phyloP scores from a whole-genome alignment of 345 rosid genomes.

The Schrenkiella parvula region DNA sequence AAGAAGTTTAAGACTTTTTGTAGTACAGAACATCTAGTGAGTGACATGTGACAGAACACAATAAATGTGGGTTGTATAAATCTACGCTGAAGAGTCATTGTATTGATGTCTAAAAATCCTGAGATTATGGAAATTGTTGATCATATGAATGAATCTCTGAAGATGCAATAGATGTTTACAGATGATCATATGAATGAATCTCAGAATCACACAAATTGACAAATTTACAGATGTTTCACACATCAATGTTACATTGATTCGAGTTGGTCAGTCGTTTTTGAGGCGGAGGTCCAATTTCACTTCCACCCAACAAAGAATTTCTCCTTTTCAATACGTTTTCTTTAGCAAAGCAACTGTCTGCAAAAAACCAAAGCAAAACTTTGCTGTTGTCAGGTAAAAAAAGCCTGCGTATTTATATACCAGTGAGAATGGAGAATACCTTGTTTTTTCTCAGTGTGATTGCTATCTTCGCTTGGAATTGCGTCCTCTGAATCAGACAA shows the following conservation, averaged over 20 bases:
- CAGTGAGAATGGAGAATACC: constrained; percentile 9
- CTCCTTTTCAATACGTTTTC: constrained; percentile 26
- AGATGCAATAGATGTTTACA: constrained; percentile 9
- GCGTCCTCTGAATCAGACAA: constrained; percentile 94
- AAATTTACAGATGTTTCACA: constrained; percentile 24
- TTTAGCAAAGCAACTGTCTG: constrained; percentile 22
- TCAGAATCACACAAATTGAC: constrained; percentile 8
- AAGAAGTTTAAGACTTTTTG: neutral
- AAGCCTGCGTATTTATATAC: neutral
- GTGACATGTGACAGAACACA: constrained; percentile 2
- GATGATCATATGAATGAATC: constrained; percentile 15
- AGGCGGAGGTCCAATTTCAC: constrained; percentile 25
- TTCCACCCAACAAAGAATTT: constrained; percentile 29
- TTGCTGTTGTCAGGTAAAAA: neutral
- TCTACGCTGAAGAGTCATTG: neutral
- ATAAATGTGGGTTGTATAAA: constrained; percentile 4
- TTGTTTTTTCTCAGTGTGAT: constrained; percentile 31
- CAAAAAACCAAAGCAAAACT: neutral
- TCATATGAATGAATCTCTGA: constrained; percentile 15
- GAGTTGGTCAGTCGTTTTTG: constrained; percentile 21
- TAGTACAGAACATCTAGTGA: constrained; percentile 2
- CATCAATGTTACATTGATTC: constrained; percentile 27
- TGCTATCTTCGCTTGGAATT: constrained; percentile 41
- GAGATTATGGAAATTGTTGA: neutral
- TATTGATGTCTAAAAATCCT: constrained; percentile 1